phyloP scores from a whole-genome alignment of 306 rosid species.

The Gillenia trifoliata region DNA sequence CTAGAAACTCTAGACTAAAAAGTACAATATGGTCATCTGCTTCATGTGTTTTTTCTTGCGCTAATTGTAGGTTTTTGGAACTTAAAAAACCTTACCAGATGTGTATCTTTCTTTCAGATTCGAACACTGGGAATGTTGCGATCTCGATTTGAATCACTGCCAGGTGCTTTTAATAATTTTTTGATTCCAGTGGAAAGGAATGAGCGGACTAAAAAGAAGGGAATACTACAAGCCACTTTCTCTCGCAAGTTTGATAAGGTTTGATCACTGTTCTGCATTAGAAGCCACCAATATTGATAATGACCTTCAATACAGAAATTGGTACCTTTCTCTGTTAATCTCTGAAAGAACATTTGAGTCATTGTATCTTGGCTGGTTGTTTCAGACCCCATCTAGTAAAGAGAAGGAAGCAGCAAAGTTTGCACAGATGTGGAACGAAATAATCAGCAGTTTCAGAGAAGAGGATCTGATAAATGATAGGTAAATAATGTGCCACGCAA shows the following conservation, averaged over 20 bases:
- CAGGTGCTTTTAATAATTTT: conserved; percentile 78
- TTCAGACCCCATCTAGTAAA: conserved; percentile 56
- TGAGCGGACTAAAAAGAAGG: conserved; percentile 45
- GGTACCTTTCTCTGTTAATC: background rate
- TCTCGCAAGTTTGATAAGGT: conserved; percentile 78
- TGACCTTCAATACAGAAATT: conserved; percentile 1
- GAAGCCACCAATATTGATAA: conserved; percentile 5
- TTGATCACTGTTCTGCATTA: conserved; percentile 24
- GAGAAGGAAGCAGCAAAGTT: conserved; percentile 78
- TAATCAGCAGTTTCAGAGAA: conserved; percentile 81
- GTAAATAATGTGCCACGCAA: conserved; percentile 30
- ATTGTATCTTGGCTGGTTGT: conserved; percentile 14
- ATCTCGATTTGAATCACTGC: conserved; percentile 80
- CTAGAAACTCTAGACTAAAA: background rate
- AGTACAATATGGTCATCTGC: conserved; percentile 4
- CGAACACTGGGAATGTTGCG: conserved; percentile 81
- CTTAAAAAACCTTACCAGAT: conserved; percentile 15
- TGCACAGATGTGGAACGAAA: conserved; percentile 92
- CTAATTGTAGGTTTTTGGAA: conserved; percentile 17
- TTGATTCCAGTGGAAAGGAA: conserved; percentile 64
- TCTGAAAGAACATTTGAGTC: background rate
- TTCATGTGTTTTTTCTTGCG: conserved; percentile 1
- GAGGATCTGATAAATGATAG: conserved; percentile 86
- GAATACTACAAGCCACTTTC: conserved; percentile 52
- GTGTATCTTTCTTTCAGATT: conserved; percentile 54